Evolutionary conservation across 208 protist genomes (phyloP).

Genomic region (Leishmania major): DNA sequence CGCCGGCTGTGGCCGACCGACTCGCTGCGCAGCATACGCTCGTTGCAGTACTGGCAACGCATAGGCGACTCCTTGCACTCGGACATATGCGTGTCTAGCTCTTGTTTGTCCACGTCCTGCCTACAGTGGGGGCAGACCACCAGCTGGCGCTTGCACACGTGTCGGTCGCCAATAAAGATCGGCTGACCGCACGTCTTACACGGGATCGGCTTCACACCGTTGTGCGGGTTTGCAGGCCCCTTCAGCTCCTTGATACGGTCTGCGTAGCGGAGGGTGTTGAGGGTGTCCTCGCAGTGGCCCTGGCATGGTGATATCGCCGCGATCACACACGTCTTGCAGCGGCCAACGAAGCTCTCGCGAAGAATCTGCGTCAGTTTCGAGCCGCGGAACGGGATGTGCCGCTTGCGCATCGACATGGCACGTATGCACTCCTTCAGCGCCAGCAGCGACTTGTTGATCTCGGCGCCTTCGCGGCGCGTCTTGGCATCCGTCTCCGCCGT

Average conservation of each 20-base stretch:
- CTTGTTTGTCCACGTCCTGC: slow-evolving; percentile 65
- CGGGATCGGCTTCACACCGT: slow-evolving; percentile 47
- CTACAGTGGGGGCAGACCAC: slow-evolving; percentile 73
- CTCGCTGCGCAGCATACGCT: slow-evolving; percentile 66
- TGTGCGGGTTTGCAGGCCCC: slow-evolving; percentile 26
- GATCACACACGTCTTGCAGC: slow-evolving; percentile 93
- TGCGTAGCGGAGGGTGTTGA: slow-evolving; percentile 98
- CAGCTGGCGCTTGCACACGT: slow-evolving; percentile 68
- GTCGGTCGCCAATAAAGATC: slow-evolving; percentile 67
- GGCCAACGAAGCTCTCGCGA: slow-evolving; percentile 95
- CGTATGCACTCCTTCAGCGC: slow-evolving; percentile 98
- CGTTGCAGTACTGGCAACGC: slow-evolving; percentile 73
- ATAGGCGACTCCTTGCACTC: slow-evolving; percentile 72
- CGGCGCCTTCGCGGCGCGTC: slow-evolving; percentile 93
- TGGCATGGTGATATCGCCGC: slow-evolving; percentile 92
- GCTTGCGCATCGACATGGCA: slow-evolving; percentile 89
- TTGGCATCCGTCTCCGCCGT: slow-evolving; percentile 86
- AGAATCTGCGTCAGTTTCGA: slow-evolving; percentile 96
- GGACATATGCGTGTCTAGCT: slow-evolving; percentile 66
- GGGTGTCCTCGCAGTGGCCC: slow-evolving; percentile 93
- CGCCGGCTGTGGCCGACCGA: slow-evolving; percentile 51
- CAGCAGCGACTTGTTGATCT: slow-evolving; percentile 98
- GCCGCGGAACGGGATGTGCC: slow-evolving; percentile 96
- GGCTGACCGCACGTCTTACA: slow-evolving; percentile 74
- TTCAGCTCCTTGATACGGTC: slow-evolving; percentile 94